Percentiles rank a stretch among this genome's conserved stretches.
Conservation (phyloP, 2,329 filamentous ascomycete species). For the Aspergillus sp. region DNA sequence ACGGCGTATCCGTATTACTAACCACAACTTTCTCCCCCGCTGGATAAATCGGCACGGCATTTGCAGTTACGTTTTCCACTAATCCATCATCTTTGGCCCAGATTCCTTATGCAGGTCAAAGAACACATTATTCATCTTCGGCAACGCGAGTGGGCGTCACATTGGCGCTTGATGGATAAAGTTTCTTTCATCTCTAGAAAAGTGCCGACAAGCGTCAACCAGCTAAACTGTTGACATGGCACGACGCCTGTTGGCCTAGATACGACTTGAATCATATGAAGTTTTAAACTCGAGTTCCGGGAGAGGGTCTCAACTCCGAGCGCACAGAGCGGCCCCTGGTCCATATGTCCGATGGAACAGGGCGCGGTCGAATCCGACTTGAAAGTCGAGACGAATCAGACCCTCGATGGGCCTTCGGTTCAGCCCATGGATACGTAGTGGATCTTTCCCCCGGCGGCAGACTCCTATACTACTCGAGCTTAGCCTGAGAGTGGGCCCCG, state of each 20-base stretch:
- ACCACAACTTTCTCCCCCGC: conserved; percentile 6
- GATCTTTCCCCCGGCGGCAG: neutral
- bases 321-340: neutral
- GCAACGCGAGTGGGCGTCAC: neutral
- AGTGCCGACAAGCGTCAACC: neutral
- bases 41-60: conserved; percentile 28
- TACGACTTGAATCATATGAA: neutral
- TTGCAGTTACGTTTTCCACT: neutral
- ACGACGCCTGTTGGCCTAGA: neutral
- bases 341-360: neutral
- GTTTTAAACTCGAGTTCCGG: neutral
- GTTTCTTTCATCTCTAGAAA: neutral
- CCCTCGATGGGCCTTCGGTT: neutral
- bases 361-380: too few relatives aligned
- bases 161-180: too few relatives aligned
- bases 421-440: neutral
- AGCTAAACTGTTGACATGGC: neutral
- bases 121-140: neutral
- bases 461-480: conserved; percentile 15
- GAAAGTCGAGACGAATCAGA: neutral
- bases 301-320: neutral
- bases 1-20: neutral
- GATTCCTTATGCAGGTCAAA: conserved; percentile 1
- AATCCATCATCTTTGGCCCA: neutral
- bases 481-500: conserved; percentile 12